A percentile compares a stretch with the other conserved stretches of the same genome.
Conservation (phyloP, 1,139 yeast species). For the Meyerozyma elateridarum region DNA sequence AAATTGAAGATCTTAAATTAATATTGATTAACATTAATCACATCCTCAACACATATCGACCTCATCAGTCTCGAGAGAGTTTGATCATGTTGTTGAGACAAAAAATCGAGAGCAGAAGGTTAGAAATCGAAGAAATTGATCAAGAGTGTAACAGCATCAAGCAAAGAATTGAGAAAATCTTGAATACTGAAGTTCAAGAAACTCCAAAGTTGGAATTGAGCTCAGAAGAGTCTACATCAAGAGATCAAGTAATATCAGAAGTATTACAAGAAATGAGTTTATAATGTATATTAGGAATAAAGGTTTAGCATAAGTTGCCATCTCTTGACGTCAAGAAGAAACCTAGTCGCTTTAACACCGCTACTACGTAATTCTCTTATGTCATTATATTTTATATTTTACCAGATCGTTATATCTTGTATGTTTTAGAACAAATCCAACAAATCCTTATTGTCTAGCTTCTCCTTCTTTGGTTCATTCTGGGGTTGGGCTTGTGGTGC, state of each 20-base stretch:
- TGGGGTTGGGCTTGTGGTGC: conserved; percentile 11
- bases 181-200: no score
- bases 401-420: no score
- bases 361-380: no score
- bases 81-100: conserved; percentile 65
- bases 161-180: conserved; percentile 1
- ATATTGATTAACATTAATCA: conserved; percentile 83
- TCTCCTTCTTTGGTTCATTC: conserved; percentile 8
- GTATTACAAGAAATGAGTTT: no score
- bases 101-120: conserved; percentile 50
- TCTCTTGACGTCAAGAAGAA: no score
- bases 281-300: no score
- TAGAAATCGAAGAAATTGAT: conserved; percentile 51
- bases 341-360: no score
- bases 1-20: conserved; percentile 67
- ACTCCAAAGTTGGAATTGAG: no score
- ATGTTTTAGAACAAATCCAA: conserved; percentile 48
- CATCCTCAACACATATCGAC: conserved; percentile 76
- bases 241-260: no score
- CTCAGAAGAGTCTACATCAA: no score
- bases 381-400: no score
- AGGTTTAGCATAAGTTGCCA: no score
- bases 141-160: conserved; percentile 42
- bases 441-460: conserved; percentile 40
- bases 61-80: conserved; percentile 84